Conservation (phyloP, 1,139 yeast genomes). For the Wickerhamomyces sp. region DNA sequence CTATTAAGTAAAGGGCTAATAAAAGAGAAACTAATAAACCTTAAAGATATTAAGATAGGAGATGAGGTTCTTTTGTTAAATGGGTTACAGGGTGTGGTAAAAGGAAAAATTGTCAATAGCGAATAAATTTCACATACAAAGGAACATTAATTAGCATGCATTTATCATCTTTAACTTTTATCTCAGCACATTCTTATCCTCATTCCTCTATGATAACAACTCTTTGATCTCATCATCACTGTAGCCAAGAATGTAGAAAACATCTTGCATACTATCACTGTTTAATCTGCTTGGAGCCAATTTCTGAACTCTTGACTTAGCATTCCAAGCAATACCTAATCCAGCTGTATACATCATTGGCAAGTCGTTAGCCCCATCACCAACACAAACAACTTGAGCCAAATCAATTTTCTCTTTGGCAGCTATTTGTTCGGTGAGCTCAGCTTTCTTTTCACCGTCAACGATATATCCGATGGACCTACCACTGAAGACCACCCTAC, state of each 20-base stretch:
- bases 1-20: constrained; percentile 51
- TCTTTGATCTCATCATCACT: constrained; percentile 48
- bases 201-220: constrained; percentile 13
- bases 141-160: background rate
- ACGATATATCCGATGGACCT: constrained; percentile 70
- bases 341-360: constrained; percentile 92
- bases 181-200: background rate
- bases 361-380: constrained; percentile 96
- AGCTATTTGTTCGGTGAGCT: constrained; percentile 65
- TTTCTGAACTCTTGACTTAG: constrained; percentile 85
- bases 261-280: constrained; percentile 61
- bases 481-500: constrained; percentile 40
- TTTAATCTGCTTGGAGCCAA: constrained; percentile 82
- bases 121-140: background rate
- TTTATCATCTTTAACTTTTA: background rate
- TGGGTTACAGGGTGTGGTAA: constrained; percentile 76
- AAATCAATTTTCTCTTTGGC: constrained; percentile 53
- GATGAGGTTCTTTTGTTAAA: constrained; percentile 70
- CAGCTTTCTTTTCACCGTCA: constrained; percentile 81
- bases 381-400: constrained; percentile 71
- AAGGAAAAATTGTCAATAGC: constrained; percentile 41
- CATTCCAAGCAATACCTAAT: constrained; percentile 95
- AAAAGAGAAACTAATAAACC: constrained; percentile 45
- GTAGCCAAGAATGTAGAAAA: constrained; percentile 78
- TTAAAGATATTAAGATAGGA: constrained; percentile 48